Base-by-base conservation (phyloP, 2,329 filamentous ascomycete species). In the Stromatinia cepivora region DNA sequence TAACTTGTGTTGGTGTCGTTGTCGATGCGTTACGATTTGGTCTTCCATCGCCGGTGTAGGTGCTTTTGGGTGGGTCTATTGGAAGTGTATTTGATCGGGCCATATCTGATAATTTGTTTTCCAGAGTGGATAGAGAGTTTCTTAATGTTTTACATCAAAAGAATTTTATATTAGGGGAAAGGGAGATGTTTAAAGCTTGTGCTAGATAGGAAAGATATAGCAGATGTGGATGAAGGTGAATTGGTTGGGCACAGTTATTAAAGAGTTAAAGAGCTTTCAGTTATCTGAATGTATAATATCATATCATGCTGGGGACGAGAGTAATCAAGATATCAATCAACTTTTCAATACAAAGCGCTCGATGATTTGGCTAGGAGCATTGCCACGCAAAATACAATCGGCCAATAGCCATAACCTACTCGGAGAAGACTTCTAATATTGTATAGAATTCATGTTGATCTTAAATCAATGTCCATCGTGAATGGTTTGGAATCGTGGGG, bases 41-140 rank as follows among this genome's bases (percentile, higher is more conserved):
- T 70, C 62, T 70, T 62, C 66, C 67, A 50, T 59, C 36, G 48
- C 70, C 61, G 11, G 71, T 72, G 57, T 70, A 65, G 3, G 62
- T 53, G n/a, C 45, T 42, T 64, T 71, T 62, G 34, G 70, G 59
- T 4, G 50, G 62, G 61, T 53, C 31, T 54, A 72, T 68, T 39
- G 71, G 70, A 31, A 72, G 66, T 34, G 70, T 73, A 53, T 71
- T 69, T 42, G 70, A 72, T 52, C 71, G 70, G 17, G 39, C 63
- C 72, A 74, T 74, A 25, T 48, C 67, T 22, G 48, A 61, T 61
- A 9, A 9, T 34, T 15, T n/a, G 22, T 46, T 15, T 15, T 10
- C 25, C 31, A 31, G 31, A 15, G 58, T n/a, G 42, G 58, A 34
- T 15, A 17, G 28, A 50, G 31, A 39, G 28, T 4, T 53, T 25